These are phyloP conservation scores for Pythium brassicae DNA, from an alignment of 352 stramenopile genomes.

Conservation along the genomic window DNA sequence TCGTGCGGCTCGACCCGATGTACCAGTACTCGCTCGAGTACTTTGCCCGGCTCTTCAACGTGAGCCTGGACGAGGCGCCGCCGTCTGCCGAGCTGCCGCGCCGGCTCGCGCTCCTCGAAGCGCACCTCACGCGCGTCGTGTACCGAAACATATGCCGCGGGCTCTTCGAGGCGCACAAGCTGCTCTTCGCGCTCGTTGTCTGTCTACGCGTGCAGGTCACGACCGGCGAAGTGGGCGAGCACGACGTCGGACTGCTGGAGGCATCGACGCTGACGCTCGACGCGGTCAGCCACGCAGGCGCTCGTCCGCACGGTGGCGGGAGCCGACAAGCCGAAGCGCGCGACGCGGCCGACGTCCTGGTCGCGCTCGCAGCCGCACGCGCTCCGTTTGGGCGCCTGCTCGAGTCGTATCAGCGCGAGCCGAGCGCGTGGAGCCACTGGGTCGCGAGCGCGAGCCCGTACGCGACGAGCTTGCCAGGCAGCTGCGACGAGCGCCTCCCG, in stretches of 20 bases:
- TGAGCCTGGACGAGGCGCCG: constrained; percentile 43
- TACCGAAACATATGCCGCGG: constrained; percentile 70
- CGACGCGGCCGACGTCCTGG: constrained; percentile 20
- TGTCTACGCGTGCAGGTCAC: constrained; percentile 51
- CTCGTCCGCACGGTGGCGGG: not conserved
- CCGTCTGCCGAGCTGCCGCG: constrained; percentile 20
- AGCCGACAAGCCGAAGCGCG: not conserved
- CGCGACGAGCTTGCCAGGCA: constrained; percentile 23
- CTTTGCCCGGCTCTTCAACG: constrained; percentile 59
- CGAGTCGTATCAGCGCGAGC: constrained; percentile 41
- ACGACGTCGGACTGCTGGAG: constrained; percentile 38
- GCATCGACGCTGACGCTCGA: constrained; percentile 6
- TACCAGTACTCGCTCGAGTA: constrained; percentile 82
- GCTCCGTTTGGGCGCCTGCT: constrained; percentile 26
- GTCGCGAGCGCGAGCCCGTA: constrained; percentile 34
- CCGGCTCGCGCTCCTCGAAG: constrained; percentile 38
- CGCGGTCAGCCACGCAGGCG: not conserved
- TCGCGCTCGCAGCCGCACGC: constrained; percentile 20
- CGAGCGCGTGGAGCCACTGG: constrained; percentile 37
- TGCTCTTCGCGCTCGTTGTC: constrained; percentile 63
- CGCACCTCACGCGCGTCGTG: constrained; percentile 45
- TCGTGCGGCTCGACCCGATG: constrained; percentile 61
- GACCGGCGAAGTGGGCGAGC: constrained; percentile 24
- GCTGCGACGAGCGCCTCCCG: constrained; percentile 25
- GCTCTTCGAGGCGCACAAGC: constrained; percentile 60